Percentiles rank a stretch among this genome's conserved stretches.
Conservation (phyloP, 2,329 filamentous ascomycete genomes). For the Fonsecaea pedrosoi region DNA sequence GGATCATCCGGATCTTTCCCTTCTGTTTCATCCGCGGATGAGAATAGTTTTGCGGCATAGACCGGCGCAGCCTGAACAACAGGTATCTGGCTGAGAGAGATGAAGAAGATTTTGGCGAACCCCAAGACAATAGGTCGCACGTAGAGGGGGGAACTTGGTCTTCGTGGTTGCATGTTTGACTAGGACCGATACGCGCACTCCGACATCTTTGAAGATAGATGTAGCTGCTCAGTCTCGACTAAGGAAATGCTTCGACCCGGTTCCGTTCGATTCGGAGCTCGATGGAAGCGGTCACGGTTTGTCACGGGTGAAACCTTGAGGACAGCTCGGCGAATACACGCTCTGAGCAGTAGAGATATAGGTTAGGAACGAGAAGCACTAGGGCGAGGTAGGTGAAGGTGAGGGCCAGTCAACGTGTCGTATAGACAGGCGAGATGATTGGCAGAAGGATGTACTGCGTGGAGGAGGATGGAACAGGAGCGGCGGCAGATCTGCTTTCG, state of each 20-base stretch:
- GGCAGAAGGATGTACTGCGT: not conserved
- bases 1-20: slow-evolving; percentile 64
- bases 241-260: not conserved
- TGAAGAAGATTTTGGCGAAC: slow-evolving; percentile 50
- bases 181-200: slow-evolving; percentile 3
- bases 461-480: not conserved
- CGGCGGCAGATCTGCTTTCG: not conserved
- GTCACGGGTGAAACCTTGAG: not conserved
- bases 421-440: not conserved
- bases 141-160: slow-evolving; percentile 43
- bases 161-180: slow-evolving; percentile 27
- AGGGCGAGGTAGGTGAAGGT: not conserved
- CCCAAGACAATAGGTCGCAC: slow-evolving; percentile 50
- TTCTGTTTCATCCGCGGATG: slow-evolving; percentile 46
- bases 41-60: slow-evolving; percentile 30
- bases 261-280: not conserved
- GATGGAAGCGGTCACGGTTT: not conserved
- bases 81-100: slow-evolving; percentile 49
- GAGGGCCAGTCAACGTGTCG: not conserved
- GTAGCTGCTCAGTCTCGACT: not conserved
- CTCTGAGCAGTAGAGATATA: not conserved
- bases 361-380: not conserved
- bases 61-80: slow-evolving; percentile 49
- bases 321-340: not conserved
- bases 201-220: slow-evolving; percentile 23